Percentiles rank a stretch among this genome's conserved stretches.
These are phyloP conservation scores for Alternaria longipes DNA, from an alignment of 2,329 filamentous ascomycete genomes.

Conservation along the genomic window DNA sequence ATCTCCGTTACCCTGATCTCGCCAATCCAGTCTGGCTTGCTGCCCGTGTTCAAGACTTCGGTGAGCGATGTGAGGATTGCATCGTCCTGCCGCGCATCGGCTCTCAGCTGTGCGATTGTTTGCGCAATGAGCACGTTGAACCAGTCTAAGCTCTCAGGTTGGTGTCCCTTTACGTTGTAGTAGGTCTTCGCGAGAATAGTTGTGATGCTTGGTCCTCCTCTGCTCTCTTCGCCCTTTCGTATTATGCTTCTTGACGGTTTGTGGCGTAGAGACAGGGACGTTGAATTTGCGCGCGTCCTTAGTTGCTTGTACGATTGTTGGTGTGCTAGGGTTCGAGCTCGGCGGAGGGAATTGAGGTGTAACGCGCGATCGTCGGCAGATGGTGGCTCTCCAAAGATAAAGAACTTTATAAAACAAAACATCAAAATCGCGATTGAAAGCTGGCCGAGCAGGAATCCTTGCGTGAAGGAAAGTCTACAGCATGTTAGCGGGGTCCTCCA, in stretches of 20 bases:
- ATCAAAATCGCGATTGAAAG: constrained; percentile 90
- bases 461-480: constrained; percentile 83
- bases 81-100: constrained; percentile 90
- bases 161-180: constrained; percentile 94
- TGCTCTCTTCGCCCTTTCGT: constrained; percentile 48
- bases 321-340: constrained; percentile 78
- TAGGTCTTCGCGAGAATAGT: constrained; percentile 97
- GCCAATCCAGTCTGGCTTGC: constrained; percentile 89
- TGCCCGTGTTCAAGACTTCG: constrained; percentile 84
- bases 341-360: constrained; percentile 76
- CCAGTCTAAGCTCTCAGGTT: constrained; percentile 97
- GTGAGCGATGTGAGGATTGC: constrained; percentile 87
- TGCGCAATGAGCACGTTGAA: constrained; percentile 98
- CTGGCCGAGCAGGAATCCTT: constrained; percentile 92
- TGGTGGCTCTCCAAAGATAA: constrained; percentile 96
- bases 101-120: constrained; percentile 93
- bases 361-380: constrained; percentile 82
- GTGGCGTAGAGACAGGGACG: constrained; percentile 42
- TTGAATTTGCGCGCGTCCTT: constrained; percentile 48
- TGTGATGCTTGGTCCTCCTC: constrained; percentile 81
- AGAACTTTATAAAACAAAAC: constrained; percentile 98
- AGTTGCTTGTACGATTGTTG: constrained; percentile 42
- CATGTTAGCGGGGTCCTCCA: constrained; percentile 32
- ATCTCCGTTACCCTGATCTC: constrained; percentile 95
- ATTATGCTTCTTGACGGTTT: constrained; percentile 57